Conservation (phyloP, 345 rosid species). For the Boechera divaricarpa region DNA sequence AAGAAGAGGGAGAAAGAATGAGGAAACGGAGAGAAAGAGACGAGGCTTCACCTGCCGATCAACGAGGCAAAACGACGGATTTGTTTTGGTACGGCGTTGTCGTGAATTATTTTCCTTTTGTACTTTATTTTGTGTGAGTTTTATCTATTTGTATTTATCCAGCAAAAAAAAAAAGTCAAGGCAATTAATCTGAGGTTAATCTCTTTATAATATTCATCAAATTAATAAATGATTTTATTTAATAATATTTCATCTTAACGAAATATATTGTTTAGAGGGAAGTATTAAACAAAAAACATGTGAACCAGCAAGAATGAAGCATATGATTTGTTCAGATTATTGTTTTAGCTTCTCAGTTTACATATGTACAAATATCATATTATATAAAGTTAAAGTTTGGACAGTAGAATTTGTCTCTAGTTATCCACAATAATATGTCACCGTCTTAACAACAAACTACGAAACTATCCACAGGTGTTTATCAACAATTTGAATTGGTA, state of each 20-base stretch:
- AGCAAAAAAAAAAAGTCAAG: neutral
- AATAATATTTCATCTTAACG: neutral
- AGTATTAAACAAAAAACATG: neutral
- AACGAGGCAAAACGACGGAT: conserved; percentile 27
- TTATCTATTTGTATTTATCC: conserved; percentile 25
- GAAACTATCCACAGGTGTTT: conserved; percentile 8
- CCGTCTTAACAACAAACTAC: conserved; percentile 25
- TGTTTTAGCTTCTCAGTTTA: neutral
- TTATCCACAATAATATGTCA: neutral
- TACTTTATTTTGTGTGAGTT: neutral
- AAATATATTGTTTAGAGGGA: neutral
- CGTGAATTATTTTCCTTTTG: neutral
- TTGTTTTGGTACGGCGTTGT: conserved; percentile 32
- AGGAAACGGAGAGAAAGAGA: neutral
- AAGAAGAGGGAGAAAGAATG: neutral
- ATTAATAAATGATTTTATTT: neutral
- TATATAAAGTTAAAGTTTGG: conserved; percentile 6
- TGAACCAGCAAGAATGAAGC: neutral
- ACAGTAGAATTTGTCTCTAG: conserved; percentile 18
- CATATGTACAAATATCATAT: neutral
- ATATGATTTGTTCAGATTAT: neutral
- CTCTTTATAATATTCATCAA: neutral
- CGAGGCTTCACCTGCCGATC: conserved; percentile 41
- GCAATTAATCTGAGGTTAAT: neutral
- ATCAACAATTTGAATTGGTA: conserved; percentile 16